A percentile compares a stretch with the other conserved stretches of the same genome.
These are phyloP conservation scores for Triticum monococcum DNA, from an alignment of 176 grass and related monocot genomes.

Conservation along the genomic window DNA sequence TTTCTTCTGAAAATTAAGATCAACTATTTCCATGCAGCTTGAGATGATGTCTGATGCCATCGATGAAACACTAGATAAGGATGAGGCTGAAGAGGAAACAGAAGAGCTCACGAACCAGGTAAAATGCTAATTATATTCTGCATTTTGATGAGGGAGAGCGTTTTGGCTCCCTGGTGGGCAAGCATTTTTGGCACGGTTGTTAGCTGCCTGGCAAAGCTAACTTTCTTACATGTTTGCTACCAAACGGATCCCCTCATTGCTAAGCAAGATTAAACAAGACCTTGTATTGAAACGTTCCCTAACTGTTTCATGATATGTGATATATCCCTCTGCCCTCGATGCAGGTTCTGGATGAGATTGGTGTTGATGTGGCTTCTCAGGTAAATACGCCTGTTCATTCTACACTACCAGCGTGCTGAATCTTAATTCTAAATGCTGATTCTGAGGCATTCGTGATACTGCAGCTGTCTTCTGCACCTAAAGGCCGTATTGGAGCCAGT, in stretches of 20 bases:
- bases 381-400: conserved; percentile 38
- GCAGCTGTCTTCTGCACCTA: conserved; percentile 93
- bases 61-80: conserved; percentile 97
- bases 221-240: background rate
- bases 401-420: background rate
- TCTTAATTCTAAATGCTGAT: conserved; percentile 21
- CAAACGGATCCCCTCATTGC: background rate
- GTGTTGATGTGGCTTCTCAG: conserved; percentile 96
- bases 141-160: no score
- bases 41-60: conserved; percentile 98
- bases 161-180: no score
- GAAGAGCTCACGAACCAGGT: conserved; percentile 99
- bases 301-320: background rate
- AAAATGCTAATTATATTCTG: conserved; percentile 19
- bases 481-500: conserved; percentile 65
- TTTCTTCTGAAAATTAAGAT: conserved; percentile 6
- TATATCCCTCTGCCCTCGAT: background rate
- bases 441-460: conserved; percentile 17
- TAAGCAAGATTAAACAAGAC: background rate
- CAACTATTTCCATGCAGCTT: conserved; percentile 49
- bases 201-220: no score
- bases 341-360: conserved; percentile 96
- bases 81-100: conserved; percentile 97
- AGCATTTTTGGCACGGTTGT: no score
- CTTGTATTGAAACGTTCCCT: background rate